These are phyloP conservation scores for Phoma herbarum DNA, from an alignment of 2,329 filamentous ascomycete species.

Conservation along the genomic window DNA sequence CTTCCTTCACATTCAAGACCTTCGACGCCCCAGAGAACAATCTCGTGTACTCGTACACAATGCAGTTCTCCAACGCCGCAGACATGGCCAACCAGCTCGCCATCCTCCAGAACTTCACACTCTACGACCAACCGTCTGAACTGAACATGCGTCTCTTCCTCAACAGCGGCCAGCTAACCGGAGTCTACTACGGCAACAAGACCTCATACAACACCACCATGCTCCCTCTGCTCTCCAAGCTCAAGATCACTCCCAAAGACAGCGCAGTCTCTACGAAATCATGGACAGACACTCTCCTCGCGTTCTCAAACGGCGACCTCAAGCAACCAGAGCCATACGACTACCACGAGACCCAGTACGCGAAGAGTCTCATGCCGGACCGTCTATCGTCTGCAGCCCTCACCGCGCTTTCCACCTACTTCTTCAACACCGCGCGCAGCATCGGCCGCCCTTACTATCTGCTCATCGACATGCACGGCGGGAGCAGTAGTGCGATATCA, in stretches of 20 bases:
- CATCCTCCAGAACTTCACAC: background rate
- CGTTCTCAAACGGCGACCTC: background rate
- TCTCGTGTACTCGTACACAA: background rate
- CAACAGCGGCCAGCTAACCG: background rate
- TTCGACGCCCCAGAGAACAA: slow-evolving; percentile 4
- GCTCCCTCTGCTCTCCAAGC: background rate
- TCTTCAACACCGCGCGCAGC: background rate
- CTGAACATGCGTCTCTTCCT: background rate
- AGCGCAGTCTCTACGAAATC: background rate
- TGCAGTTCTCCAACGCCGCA: background rate
- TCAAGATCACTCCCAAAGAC: background rate
- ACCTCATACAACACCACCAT: background rate
- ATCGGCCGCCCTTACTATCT: background rate
- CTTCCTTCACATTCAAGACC: slow-evolving; percentile 42
- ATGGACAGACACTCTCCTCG: background rate
- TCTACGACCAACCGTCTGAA: background rate
- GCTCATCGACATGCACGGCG: background rate
- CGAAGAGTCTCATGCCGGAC: background rate
- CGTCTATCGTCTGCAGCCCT: background rate
- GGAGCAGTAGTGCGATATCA: background rate
- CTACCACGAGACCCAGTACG: background rate
- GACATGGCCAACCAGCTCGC: background rate
- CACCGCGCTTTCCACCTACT: background rate
- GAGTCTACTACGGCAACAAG: background rate
- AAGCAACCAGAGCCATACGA: background rate